Base-by-base conservation (phyloP, 768 basidiomycete species). In the Boletellus sp. region DNA sequence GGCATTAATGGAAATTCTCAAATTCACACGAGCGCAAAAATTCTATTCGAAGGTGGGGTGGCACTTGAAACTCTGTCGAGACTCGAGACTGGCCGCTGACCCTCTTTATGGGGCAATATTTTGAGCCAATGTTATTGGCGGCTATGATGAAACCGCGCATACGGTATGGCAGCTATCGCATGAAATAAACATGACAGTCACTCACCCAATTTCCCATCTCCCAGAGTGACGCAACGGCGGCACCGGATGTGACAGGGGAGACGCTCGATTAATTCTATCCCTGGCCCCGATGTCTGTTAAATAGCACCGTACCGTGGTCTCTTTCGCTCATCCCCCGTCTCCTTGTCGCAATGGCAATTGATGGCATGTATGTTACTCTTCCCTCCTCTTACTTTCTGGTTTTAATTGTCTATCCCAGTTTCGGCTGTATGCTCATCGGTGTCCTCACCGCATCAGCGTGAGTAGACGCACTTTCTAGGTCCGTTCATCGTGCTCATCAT, bases 381-480 rank as follows among this genome's bases (percentile, higher is more conserved):
- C 20, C 6, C 6, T 31, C 19, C 35, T 12, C 41, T 10, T 2
- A n/a, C 11, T 10, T 37, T n/a, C 20, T 38, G 26, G 28, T 6
- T 7, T 39, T 52, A 34, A 48, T 20, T n/a, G n/a, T 50, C 13
- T 17, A 44, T 19, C 39, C 12, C 19, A 81, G 78, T 22, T 54
- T 77, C 32, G 81, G 81, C 19, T 76, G 77, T 35, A 71, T 75
- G 28, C 72, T 77, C 39, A 63, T 81, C 24, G 81, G 80, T 4
- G 69, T 78, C 17, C 60, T 81, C 12, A 40, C 76, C 16, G 76
- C 80, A 12, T 75, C 72, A 15, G 55, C 60, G 81, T 81, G 51
- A 63, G 78, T 70, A 12, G n/a, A n/a, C 22, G 48, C 4, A 26
- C 6, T 20, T 34, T 52, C 16, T 38, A 12, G 24, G 10, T 32